Base-by-base conservation (phyloP, 768 basidiomycete species). In the Lanmaoa rubissima region DNA sequence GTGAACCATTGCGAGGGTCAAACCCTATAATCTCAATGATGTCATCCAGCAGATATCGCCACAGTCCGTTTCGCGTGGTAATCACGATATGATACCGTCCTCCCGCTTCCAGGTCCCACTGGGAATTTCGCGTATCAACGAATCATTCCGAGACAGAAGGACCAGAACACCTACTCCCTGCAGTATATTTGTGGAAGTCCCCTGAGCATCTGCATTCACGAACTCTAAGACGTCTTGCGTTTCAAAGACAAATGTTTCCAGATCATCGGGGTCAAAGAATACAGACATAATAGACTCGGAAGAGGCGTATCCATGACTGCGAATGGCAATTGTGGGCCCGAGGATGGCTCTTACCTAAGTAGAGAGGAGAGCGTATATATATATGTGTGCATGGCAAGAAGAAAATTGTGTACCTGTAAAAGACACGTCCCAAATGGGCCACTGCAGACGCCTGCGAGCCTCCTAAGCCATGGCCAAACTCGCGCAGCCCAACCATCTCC, bases 41-140 rank as follows among this genome's bases (percentile, higher is more conserved):
- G 34, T 62, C 64, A 36, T 58, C 60, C 11, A 65, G 24, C 7
- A 46, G 39, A 34, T 65, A 61, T 14, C 63, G 38, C 64, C 60
- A 65, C n/a, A 59, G 41, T 7, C 64, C 64, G 7, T 57, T 54
- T 35, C 50, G 51, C 10, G 64, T 65, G 17, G 61, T 65, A 6
- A 65, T 0, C 13, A 56, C 51, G 5, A 58, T 16, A 17, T 58
- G 48, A 41, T 64, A 61, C 3, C 24, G 48, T 19, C 41, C 38
- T 17, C 62, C 62, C n/a, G 40, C 36, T 14, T 63, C 28, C 16
- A 56, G 19, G 3, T 56, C 47, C 57, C 53, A 57, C 63, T 64
- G 32, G 11, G 4, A 32, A 13, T 13, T 19, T 28, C 21, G 7
- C 8, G 19, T 24, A 31, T 46, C 32, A 51, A 21, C 10, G 8